Evolutionary conservation across 805 yeast genomes (phyloP).

Genomic region (Myxozyma neotropica): DNA sequence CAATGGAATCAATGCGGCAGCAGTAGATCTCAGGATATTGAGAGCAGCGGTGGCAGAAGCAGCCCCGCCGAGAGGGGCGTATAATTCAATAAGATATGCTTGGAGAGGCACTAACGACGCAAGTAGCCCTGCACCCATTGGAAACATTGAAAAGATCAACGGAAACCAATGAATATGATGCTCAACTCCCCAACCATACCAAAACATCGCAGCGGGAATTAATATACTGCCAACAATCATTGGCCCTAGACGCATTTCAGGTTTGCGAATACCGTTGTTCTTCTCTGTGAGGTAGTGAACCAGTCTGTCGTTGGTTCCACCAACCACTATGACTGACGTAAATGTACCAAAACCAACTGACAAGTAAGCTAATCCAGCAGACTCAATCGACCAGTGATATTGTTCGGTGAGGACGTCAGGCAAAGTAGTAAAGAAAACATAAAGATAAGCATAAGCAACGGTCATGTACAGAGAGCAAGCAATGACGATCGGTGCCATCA

Average conservation of each 20-base stretch:
- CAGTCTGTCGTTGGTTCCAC: slow-evolving; percentile 27
- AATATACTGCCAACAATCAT: slow-evolving; percentile 54
- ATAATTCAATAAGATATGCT: slow-evolving; percentile 30
- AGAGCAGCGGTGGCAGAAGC: slow-evolving; percentile 33
- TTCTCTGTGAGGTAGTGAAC: slow-evolving; percentile 22
- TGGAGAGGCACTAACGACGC: slow-evolving; percentile 30
- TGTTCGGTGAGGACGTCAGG: slow-evolving; percentile 56
- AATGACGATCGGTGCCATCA: slow-evolving; percentile 24
- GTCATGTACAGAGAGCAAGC: slow-evolving; percentile 28
- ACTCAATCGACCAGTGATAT: slow-evolving; percentile 57
- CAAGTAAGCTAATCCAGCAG: slow-evolving; percentile 61
- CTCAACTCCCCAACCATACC: slow-evolving; percentile 40
- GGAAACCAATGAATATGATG: slow-evolving; percentile 25
- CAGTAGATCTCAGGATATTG: slow-evolving; percentile 27
- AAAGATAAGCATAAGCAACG: slow-evolving; percentile 41
- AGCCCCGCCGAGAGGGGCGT: slow-evolving; percentile 28
- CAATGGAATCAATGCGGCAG: slow-evolving; percentile 31
- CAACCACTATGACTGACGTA: slow-evolving; percentile 54
- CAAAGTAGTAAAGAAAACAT: slow-evolving; percentile 57
- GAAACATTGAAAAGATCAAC: slow-evolving; percentile 19
- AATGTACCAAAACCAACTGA: slow-evolving; percentile 57
- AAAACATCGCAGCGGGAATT: slow-evolving; percentile 53
- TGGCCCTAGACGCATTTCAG: slow-evolving; percentile 56
- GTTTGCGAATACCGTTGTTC: slow-evolving; percentile 41
- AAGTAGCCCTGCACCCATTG: slow-evolving; percentile 30